A percentile compares a stretch with the other conserved stretches of the same genome.
Conservation (phyloP, 2,329 filamentous ascomycete species). For the Alternaria burnsii region DNA sequence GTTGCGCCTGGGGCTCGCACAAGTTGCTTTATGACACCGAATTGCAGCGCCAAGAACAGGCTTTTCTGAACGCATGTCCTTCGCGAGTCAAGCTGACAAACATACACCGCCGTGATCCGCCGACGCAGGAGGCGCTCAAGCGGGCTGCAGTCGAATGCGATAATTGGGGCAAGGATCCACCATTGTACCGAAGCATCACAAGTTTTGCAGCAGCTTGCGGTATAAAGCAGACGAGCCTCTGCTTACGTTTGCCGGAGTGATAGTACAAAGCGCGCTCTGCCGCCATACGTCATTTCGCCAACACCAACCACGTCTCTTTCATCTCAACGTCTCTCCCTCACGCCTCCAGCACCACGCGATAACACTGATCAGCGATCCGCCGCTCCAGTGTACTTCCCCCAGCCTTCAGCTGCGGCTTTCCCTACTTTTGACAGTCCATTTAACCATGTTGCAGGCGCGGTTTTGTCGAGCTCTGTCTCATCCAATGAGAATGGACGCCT, state of each 20-base stretch:
- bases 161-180: conserved; percentile 18
- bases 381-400: conserved; percentile 43
- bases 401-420: conserved; percentile 36
- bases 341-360: conserved; percentile 17
- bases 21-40: not conserved
- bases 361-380: conserved; percentile 33
- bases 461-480: conserved; percentile 31
- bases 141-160: conserved; percentile 13
- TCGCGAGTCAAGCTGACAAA: conserved; percentile 13
- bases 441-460: conserved; percentile 47
- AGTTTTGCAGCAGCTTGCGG: conserved; percentile 16
- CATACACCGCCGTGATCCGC: conserved; percentile 26
- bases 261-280: conserved; percentile 14
- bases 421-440: conserved; percentile 39
- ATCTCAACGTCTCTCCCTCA: conserved; percentile 18
- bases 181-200: conserved; percentile 14
- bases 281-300: conserved; percentile 26
- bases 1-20: not conserved
- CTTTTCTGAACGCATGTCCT: conserved; percentile 8
- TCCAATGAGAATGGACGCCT: conserved; percentile 45
- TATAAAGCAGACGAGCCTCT: conserved; percentile 13
- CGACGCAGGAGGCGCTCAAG: conserved; percentile 12
- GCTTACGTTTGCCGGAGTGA: not conserved
- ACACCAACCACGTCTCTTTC: conserved; percentile 26
- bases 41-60: not conserved